Conservation (phyloP, 176 grass and related monocot genomes). For the Tillandsia leiboldiana region DNA sequence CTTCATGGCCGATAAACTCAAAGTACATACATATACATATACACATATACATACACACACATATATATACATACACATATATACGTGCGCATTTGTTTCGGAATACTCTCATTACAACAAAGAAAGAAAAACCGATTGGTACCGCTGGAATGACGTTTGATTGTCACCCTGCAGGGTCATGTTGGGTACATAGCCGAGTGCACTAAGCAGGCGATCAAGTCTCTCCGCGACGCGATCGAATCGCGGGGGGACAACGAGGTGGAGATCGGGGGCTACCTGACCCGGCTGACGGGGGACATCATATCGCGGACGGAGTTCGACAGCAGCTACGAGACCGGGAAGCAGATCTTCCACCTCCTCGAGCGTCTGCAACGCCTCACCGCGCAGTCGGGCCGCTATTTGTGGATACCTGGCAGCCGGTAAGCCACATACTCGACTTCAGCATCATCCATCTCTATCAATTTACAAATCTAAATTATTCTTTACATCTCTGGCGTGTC, state of each 20-base stretch:
- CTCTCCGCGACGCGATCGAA: conserved; percentile 25
- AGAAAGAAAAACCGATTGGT: conserved; percentile 3
- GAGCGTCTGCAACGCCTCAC: conserved; percentile 61
- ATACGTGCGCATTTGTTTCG: not conserved
- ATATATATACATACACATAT: not conserved
- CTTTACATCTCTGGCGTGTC: conserved; percentile 11
- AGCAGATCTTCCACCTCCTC: conserved; percentile 57
- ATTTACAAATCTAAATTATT: conserved; percentile 6
- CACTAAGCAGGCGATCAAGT: conserved; percentile 49
- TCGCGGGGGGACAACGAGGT: conserved; percentile 27
- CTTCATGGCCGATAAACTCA: conserved; percentile 94
- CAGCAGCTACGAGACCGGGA: conserved; percentile 71
- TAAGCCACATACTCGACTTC: conserved; percentile 18
- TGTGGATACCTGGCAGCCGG: conserved; percentile 85
- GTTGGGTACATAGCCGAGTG: conserved; percentile 81
- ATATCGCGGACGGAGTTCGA: conserved; percentile 85
- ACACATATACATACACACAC: not conserved
- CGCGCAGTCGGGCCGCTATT: conserved; percentile 54
- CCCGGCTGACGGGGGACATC: conserved; percentile 72
- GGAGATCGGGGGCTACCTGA: conserved; percentile 67
- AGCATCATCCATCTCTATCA: not conserved
- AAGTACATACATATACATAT: conserved; percentile 26
- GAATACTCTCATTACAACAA: conserved; percentile 12
- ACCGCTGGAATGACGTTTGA: not conserved
- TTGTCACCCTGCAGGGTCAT: conserved; percentile 35